phyloP scores from a whole-genome alignment of 345 rosid genomes.

The Eucalyptus shirleyi region DNA sequence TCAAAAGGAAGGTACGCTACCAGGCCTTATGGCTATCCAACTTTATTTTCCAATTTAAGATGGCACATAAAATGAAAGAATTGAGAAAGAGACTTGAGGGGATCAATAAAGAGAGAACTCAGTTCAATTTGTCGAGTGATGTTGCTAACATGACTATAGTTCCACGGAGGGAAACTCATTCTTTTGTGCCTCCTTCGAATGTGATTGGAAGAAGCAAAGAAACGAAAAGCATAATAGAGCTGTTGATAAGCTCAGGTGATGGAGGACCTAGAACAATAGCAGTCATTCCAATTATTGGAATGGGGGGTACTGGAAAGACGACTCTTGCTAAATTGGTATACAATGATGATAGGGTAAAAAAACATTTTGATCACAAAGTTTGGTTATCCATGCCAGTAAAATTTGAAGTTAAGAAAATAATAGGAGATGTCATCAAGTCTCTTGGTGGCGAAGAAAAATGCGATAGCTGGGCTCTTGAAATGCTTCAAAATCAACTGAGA shows the following conservation, averaged over 20 bases:
- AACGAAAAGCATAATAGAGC: background rate
- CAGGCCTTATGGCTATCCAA: background rate
- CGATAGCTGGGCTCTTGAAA: background rate
- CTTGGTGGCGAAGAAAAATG: background rate
- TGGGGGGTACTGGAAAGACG: constrained; percentile 10
- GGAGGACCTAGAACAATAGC: background rate
- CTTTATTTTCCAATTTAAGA: background rate
- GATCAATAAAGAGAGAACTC: background rate
- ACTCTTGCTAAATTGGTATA: constrained; percentile 1
- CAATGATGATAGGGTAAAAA: background rate
- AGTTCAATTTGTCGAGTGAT: background rate
- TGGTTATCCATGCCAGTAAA: constrained; percentile 1
- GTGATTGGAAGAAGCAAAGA: constrained; percentile 4
- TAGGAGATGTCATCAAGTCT: background rate
- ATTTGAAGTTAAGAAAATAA: background rate
- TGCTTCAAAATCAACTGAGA: background rate
- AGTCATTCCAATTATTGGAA: constrained; percentile 4
- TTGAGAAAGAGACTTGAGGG: background rate
- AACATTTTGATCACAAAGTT: background rate
- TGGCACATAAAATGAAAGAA: background rate
- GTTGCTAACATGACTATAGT: background rate
- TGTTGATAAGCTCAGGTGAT: background rate
- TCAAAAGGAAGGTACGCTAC: background rate
- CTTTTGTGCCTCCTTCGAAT: background rate
- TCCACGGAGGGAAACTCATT: background rate